Base-by-base conservation (phyloP, 805 yeast species). In the Candida caryicola region DNA sequence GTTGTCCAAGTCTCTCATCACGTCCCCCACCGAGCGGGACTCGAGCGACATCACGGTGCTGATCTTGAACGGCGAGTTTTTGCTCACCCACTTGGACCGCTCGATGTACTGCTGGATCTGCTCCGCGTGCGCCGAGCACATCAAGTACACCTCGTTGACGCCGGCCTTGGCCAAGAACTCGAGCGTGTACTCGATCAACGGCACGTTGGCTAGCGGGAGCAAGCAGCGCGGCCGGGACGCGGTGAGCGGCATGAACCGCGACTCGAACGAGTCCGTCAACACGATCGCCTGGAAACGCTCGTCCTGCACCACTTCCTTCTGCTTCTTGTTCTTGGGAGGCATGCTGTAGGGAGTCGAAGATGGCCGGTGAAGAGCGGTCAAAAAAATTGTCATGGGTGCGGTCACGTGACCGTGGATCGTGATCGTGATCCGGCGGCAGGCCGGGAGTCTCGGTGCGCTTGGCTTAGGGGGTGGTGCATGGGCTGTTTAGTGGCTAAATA, bases 1-100 rank as follows among this genome's bases (percentile, higher is more conserved):
- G 44, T 86, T 82, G 60, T 93, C 99, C 41, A 93, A 68, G 56
- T 91, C 98, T 59, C 99, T 76, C 95, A 93, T 86, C 15, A 95
- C 95, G 64, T 93, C 99, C 49, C 99, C 99, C 8, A 91, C 95
- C 18, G 95, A 85, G 60, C 90, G 69, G 8, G 93, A 81, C 59
- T 91, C 96, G 33, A 88, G 78, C 17, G 95, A 79, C 72, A 85
- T 76, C 37, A 91, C 77, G 2, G 95, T 84, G 33, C 79, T 77
- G 31, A 93, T 75, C 39, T 77, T 76, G 60, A 93, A 91, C 1
- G 97, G 96, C 2, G 95, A 78, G 55, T 81, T 77, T 1, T 79
- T 71, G 13, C 69, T 54, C 23, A 66, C 69, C 93, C 93, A 85
- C 54, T 81, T 82, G 23, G 87, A 81, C 4, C 65, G 57, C 49